phyloP scores from a whole-genome alignment of 768 basidiomycete genomes.

The Lentinula guzmanii region DNA sequence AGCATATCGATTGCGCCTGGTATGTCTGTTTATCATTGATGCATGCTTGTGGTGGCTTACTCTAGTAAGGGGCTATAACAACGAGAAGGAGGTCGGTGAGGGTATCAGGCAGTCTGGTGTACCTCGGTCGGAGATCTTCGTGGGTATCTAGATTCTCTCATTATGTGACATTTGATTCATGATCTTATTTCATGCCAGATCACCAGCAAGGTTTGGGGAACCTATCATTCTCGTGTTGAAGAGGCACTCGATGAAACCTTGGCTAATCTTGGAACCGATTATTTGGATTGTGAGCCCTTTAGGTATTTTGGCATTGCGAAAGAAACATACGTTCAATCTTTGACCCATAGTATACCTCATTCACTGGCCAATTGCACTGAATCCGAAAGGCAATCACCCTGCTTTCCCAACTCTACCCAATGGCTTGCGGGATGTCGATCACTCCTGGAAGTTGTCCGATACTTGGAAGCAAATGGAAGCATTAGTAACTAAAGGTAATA shows the following conservation, averaged over 20 bases:
- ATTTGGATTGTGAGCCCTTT: slow-evolving; percentile 61
- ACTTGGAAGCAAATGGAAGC: slow-evolving; percentile 88
- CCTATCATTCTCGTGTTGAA: slow-evolving; percentile 67
- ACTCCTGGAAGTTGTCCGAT: slow-evolving; percentile 57
- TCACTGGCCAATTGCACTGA: slow-evolving; percentile 79
- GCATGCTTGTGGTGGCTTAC: background rate
- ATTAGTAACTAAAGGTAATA: slow-evolving; percentile 53
- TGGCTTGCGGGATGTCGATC: slow-evolving; percentile 62
- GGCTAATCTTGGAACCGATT: slow-evolving; percentile 74
- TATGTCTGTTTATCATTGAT: slow-evolving; percentile 12
- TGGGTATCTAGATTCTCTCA: slow-evolving; percentile 23
- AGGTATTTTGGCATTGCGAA: slow-evolving; percentile 7
- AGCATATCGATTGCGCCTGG: slow-evolving; percentile 70
- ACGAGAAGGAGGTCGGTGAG: slow-evolving; percentile 79
- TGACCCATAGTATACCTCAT: slow-evolving; percentile 49
- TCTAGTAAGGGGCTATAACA: slow-evolving; percentile 50
- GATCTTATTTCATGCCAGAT: slow-evolving; percentile 32
- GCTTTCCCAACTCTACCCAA: slow-evolving; percentile 53
- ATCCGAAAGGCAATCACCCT: slow-evolving; percentile 61
- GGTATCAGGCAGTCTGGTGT: slow-evolving; percentile 76
- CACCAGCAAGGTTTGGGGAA: slow-evolving; percentile 57
- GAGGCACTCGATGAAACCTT: slow-evolving; percentile 72
- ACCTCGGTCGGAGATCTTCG: slow-evolving; percentile 66
- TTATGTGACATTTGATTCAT: background rate
- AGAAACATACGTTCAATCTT: background rate